These are phyloP conservation scores for Sclerotinia nivalis DNA, from an alignment of 2,329 filamentous ascomycete genomes.

Conservation along the genomic window DNA sequence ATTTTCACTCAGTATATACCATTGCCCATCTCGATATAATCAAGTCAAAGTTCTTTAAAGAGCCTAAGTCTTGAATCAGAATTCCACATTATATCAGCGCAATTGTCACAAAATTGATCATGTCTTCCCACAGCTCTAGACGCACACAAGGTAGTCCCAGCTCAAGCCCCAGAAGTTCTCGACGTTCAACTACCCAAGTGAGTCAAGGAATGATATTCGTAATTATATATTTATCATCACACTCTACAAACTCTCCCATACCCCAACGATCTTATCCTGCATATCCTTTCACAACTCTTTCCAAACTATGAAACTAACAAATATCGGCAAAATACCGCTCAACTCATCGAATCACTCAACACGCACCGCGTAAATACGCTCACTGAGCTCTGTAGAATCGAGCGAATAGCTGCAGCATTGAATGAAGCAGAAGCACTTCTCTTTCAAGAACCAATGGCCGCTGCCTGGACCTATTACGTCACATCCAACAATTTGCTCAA, in stretches of 20 bases:
- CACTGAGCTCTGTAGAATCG: constrained; percentile 69
- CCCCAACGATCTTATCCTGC: background rate
- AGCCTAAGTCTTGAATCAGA: background rate
- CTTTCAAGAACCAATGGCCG: constrained; percentile 65
- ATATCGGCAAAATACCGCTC: constrained; percentile 40
- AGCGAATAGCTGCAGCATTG: constrained; percentile 61
- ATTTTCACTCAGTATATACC: too few species aligned
- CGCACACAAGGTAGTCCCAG: constrained; percentile 27
- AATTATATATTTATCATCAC: constrained; percentile 19
- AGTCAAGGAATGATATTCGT: constrained; percentile 39
- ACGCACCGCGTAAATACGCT: constrained; percentile 73
- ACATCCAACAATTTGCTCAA: constrained; percentile 67
- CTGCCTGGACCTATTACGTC: constrained; percentile 72
- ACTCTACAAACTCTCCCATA: background rate
- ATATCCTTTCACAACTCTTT: background rate
- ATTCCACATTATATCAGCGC: background rate
- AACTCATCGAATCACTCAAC: constrained; percentile 63
- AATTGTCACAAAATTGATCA: background rate
- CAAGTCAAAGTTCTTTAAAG: background rate
- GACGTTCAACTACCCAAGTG: constrained; percentile 36
- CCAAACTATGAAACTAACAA: constrained; percentile 23
- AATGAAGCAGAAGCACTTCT: constrained; percentile 60
- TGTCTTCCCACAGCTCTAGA: constrained; percentile 32
- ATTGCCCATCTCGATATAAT: background rate
- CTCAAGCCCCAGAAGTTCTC: constrained; percentile 27